A percentile compares a stretch with the other conserved stretches of the same genome.
Evolutionary conservation across 192 early-diverging fungal genomes (phyloP).

Genomic region (Gaertneriomyces semiglobifer): DNA sequence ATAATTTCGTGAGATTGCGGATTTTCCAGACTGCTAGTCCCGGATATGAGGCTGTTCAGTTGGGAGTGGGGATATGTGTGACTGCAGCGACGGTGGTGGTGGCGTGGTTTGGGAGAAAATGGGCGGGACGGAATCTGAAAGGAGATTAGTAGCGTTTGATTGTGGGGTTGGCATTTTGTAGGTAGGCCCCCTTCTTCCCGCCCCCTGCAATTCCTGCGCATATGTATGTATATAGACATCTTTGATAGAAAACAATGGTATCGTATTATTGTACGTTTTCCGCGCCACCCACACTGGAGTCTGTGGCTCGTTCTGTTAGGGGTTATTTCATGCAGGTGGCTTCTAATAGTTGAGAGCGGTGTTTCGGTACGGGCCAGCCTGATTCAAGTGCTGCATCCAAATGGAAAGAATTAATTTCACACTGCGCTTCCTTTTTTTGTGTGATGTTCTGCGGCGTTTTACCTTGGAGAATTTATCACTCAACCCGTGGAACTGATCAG

Average conservation of each 20-base stretch:
- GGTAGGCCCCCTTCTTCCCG: too few species aligned
- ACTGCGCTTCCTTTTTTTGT: neutral
- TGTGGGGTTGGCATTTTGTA: too few species aligned
- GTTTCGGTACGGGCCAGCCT: slow-evolving; percentile 45
- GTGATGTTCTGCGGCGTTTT: neutral
- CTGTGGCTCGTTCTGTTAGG: too few species aligned
- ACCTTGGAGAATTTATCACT: slow-evolving; percentile 49
- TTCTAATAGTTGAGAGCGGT: slow-evolving; percentile 34
- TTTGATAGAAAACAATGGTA: too few species aligned
- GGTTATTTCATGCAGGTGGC: too few species aligned
- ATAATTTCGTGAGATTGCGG: slow-evolving; percentile 12
- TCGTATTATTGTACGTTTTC: too few species aligned
- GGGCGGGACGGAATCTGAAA: too few species aligned
- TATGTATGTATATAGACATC: too few species aligned
- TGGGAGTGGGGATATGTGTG: slow-evolving; percentile 33
- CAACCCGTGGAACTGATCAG: slow-evolving; percentile 45
- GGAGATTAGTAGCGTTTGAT: too few species aligned
- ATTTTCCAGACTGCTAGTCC: slow-evolving; percentile 33
- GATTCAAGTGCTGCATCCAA: slow-evolving; percentile 36
- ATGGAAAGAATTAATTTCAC: neutral
- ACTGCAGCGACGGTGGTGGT: neutral
- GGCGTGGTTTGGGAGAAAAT: too few species aligned
- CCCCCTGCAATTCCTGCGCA: too few species aligned
- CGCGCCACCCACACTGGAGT: too few species aligned
- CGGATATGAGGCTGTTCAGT: slow-evolving; percentile 37